Evolutionary conservation across 1,284 basidiomycete genomes (phyloP).

Genomic region (Phlebopus sp.): DNA sequence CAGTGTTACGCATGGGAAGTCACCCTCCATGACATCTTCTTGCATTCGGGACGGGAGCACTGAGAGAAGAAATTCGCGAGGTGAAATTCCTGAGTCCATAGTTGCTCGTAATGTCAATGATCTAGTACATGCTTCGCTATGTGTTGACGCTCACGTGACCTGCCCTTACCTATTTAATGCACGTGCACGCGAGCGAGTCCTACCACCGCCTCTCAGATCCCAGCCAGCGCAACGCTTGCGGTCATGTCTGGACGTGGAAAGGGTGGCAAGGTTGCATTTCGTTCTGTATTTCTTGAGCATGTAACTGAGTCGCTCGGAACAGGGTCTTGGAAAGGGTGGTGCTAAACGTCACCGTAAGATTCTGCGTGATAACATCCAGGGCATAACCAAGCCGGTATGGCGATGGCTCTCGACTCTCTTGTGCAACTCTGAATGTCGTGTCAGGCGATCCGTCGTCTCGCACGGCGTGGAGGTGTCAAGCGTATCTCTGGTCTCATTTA

Average conservation of each 20-base stretch:
- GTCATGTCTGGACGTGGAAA: conserved; percentile 45
- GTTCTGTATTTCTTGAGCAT: not conserved
- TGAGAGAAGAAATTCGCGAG: conserved; percentile 28
- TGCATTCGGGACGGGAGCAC: conserved; percentile 19
- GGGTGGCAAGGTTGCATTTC: conserved; percentile 36
- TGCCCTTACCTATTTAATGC: no score
- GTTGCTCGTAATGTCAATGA: no score
- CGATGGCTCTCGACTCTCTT: not conserved
- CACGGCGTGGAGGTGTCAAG: conserved; percentile 83
- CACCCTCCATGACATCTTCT: conserved; percentile 18
- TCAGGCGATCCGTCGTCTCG: conserved; percentile 80
- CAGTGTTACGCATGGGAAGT: conserved; percentile 65
- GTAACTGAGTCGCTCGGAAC: not conserved
- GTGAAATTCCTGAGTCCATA: conserved; percentile 9
- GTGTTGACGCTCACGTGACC: no score
- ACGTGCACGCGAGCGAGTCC: no score
- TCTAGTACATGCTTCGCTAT: no score
- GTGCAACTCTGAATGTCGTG: not conserved
- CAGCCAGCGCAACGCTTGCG: not conserved
- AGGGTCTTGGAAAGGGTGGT: conserved; percentile 66
- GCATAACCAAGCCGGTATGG: conserved; percentile 52
- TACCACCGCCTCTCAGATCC: no score
- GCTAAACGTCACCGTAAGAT: conserved; percentile 75
- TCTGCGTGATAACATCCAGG: conserved; percentile 74
- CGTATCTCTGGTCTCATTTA: conserved; percentile 83